Evolutionary conservation across 768 basidiomycete species (phyloP).

Genomic region (Pholiota microspora): DNA sequence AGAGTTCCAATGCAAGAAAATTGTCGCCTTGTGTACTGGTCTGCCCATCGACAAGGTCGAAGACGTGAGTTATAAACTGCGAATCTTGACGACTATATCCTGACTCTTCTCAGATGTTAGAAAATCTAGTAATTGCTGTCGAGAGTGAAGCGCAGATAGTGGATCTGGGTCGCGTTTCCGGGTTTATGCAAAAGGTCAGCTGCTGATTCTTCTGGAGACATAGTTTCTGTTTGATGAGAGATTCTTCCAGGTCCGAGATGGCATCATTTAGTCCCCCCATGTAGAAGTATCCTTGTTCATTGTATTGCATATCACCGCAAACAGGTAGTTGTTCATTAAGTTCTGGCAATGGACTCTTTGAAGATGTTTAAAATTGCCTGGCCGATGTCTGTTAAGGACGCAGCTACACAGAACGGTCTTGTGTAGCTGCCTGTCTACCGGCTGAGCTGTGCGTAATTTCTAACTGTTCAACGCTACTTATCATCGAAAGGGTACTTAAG

Average conservation of each 20-base stretch:
- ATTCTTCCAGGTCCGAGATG: constrained; percentile 51
- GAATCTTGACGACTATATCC: constrained; percentile 12
- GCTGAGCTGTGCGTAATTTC: too few species aligned
- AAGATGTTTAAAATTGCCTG: too few species aligned
- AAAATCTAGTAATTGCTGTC: constrained; percentile 80
- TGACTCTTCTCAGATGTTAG: constrained; percentile 63
- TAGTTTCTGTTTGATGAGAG: background rate
- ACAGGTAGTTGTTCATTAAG: background rate
- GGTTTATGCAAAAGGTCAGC: constrained; percentile 86
- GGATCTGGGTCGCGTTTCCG: constrained; percentile 83
- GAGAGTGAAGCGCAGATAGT: constrained; percentile 84
- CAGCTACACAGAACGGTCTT: too few species aligned
- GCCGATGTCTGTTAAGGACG: too few species aligned
- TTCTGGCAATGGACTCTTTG: too few species aligned
- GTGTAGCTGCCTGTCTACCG: too few species aligned
- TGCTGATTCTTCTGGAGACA: background rate
- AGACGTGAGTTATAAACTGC: constrained; percentile 54
- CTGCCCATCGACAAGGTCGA: constrained; percentile 88
- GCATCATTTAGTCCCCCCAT: constrained; percentile 43
- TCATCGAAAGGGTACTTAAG: too few species aligned
- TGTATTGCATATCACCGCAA: constrained; percentile 8
- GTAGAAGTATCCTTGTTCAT: constrained; percentile 11
- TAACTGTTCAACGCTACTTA: too few species aligned
- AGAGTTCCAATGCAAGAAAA: constrained; percentile 88
- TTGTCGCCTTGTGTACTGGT: constrained; percentile 86